phyloP scores from a whole-genome alignment of 2,329 filamentous ascomycete species.

The Stagonosporopsis cucurbitacearum region DNA sequence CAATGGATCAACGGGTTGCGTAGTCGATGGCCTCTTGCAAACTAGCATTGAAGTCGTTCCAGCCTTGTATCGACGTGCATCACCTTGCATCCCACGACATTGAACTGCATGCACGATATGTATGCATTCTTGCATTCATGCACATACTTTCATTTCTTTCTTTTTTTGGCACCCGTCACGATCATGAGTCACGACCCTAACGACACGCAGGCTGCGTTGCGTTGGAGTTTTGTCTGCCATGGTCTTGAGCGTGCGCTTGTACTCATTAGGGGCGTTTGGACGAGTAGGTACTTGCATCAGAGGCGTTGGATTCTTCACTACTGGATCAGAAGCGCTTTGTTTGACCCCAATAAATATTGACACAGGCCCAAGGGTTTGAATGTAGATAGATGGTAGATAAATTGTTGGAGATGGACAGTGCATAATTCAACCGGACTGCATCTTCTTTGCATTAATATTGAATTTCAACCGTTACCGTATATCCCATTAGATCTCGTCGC shows the following conservation, averaged over 20 bases:
- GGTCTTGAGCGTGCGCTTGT: background rate
- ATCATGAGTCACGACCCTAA: slow-evolving; percentile 14
- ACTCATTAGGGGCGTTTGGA: background rate
- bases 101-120: background rate
- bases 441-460: background rate
- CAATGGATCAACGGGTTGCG: slow-evolving; percentile 88
- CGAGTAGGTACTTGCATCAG: no score
- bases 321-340: background rate
- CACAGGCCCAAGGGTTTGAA: background rate
- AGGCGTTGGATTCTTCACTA: background rate
- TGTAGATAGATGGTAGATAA: slow-evolving; percentile 4
- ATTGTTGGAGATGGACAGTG: slow-evolving; percentile 6
- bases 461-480: background rate
- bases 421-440: slow-evolving; percentile 8
- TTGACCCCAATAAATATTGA: background rate
- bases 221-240: background rate
- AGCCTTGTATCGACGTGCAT: background rate
- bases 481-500: no score
- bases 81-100: background rate
- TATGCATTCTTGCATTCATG: slow-evolving; percentile 11
- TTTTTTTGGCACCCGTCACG: slow-evolving; percentile 6
- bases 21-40: slow-evolving; percentile 50
- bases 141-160: slow-evolving; percentile 16
- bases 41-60: background rate
- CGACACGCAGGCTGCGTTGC: slow-evolving; percentile 9